A percentile compares a stretch with the other conserved stretches of the same genome.
Evolutionary conservation across 805 yeast species (phyloP).

Genomic region (Wickerhamomyces xylosicus): DNA sequence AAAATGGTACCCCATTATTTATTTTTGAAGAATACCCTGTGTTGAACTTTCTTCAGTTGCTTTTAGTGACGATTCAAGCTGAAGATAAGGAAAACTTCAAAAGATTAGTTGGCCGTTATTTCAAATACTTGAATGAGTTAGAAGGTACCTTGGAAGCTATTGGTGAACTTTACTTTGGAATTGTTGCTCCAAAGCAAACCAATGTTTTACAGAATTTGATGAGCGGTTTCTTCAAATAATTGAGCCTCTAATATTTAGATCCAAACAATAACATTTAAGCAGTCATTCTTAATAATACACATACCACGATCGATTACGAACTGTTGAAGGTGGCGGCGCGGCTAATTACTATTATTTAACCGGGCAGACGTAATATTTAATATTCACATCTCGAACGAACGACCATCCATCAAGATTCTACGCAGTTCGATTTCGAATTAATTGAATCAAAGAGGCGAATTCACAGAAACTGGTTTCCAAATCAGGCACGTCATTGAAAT

Average conservation of each 20-base stretch:
- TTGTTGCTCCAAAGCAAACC: slow-evolving; percentile 38
- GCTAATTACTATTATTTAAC: no score
- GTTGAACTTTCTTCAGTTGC: slow-evolving; percentile 60
- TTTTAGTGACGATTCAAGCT: slow-evolving; percentile 49
- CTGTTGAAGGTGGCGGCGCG: no score
- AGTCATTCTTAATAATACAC: not conserved
- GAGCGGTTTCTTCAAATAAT: slow-evolving; percentile 44
- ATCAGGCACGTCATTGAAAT: no score
- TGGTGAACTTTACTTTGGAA: slow-evolving; percentile 54
- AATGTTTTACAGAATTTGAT: slow-evolving; percentile 66
- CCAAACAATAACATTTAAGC: not conserved
- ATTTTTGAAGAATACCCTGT: slow-evolving; percentile 34
- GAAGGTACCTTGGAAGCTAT: slow-evolving; percentile 38
- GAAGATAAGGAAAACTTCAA: slow-evolving; percentile 41
- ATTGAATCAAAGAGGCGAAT: no score
- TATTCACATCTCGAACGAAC: no score
- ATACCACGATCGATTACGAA: no score
- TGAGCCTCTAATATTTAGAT: no score
- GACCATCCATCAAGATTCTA: no score
- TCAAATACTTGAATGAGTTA: slow-evolving; percentile 27
- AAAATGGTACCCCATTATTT: slow-evolving; percentile 21
- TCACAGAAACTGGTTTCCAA: no score
- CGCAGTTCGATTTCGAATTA: not conserved
- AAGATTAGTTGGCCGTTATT: slow-evolving; percentile 42
- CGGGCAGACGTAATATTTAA: no score